These are phyloP conservation scores for Xylaria sp. DNA, from an alignment of 2,329 filamentous ascomycete genomes.

Conservation along the genomic window DNA sequence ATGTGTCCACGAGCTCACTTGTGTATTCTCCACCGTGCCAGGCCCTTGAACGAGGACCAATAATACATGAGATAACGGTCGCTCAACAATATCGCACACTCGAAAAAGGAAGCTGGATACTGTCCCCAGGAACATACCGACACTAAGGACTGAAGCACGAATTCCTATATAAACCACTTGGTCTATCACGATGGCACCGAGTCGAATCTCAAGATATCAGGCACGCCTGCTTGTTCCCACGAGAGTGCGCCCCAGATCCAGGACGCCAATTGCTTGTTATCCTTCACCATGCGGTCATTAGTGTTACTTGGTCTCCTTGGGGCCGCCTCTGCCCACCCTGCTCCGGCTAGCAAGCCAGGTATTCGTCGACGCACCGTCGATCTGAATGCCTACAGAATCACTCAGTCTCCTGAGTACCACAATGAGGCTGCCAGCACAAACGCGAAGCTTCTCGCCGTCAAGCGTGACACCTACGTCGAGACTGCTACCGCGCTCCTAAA, in stretches of 20 bases:
- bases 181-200: slow-evolving; percentile 32
- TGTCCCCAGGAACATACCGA: background rate
- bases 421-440: slow-evolving; percentile 44
- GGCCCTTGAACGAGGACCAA: slow-evolving; percentile 6
- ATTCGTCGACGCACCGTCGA: slow-evolving; percentile 50
- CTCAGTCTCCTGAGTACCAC: slow-evolving; percentile 47
- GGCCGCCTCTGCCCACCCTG: slow-evolving; percentile 47
- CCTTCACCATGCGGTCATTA: slow-evolving; percentile 47
- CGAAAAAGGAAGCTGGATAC: slow-evolving; percentile 48
- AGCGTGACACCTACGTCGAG: slow-evolving; percentile 54
- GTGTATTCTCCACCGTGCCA: slow-evolving; percentile 30
- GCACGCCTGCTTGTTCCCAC: slow-evolving; percentile 29
- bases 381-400: slow-evolving; percentile 49
- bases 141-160: background rate
- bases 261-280: slow-evolving; percentile 31
- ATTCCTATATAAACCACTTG: slow-evolving; percentile 42
- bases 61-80: slow-evolving; percentile 37
- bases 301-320: slow-evolving; percentile 50
- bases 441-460: slow-evolving; percentile 43
- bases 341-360: slow-evolving; percentile 41
- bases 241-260: slow-evolving; percentile 20
- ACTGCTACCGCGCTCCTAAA: slow-evolving; percentile 58
- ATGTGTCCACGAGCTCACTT: slow-evolving; percentile 22
- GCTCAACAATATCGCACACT: slow-evolving; percentile 40
- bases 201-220: slow-evolving; percentile 37